Base-by-base conservation (phyloP, 805 yeast genomes). In the Candida silvicultrix region DNA sequence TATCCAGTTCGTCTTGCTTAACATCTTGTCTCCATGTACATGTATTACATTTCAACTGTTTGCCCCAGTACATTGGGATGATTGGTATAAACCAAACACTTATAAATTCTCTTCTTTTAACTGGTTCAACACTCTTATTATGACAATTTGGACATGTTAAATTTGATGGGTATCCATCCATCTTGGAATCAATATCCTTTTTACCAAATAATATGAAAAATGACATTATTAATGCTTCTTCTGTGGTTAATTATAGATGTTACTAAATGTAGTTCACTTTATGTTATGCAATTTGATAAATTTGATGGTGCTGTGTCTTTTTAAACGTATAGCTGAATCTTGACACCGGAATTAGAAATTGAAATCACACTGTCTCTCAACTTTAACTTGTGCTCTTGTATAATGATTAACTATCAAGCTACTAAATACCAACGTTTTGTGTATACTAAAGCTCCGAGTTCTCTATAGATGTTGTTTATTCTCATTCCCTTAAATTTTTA, bases 101-200 rank as follows among this genome's bases (percentile, higher is more conserved):
- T 34, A 80, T 68, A 56, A 78, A 75, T 53, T 78, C 77, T 51
- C 71, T 73, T 40, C 79, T 66, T 49, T 78, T 72, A 10, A 77
- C 65, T 0, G 83, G 78, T 44, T 64, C 60, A 4, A 78, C 85
- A 23, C 77, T 66, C 46, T 68, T 67, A 56, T 80, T 80, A 54
- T 78, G 82, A 51, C 86, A 80, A 49, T 76, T 71, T 18, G 81
- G 79, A 55, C 86, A 80, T 48, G 70, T 73, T 16, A 66, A 42
- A 6, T 57, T 47, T 21, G 50, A 46, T 3, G 63, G 63, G 31
- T 57, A 50, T 5, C 56, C 56, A 29, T 57, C 50, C 5, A 54
- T 5, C 19, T 45, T 38, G 35, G 65, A 65, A 7, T 56, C 57
- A 6, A 51, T 66, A 49, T 60, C 60, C 40, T 56, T 50, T 38